Evolutionary conservation across 345 rosid genomes (phyloP).

Genomic region (Aegle marmelos): DNA sequence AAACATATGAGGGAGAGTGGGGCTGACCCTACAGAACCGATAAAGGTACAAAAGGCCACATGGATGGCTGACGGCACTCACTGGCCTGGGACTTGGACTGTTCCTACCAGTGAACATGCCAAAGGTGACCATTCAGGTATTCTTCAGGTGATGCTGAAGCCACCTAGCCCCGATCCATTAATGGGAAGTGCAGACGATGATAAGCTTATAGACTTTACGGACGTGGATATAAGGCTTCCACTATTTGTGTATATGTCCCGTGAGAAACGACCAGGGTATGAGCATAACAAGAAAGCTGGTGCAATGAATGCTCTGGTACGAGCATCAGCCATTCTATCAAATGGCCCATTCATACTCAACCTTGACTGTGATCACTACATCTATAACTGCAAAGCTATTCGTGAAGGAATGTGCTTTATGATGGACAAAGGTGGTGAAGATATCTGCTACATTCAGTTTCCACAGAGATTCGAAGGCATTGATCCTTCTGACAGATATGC

Average conservation of each 20-base stretch:
- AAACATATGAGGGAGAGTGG: constrained; percentile 81
- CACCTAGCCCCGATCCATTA: constrained; percentile 74
- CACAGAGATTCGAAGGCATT: constrained; percentile 95
- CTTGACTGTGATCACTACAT: constrained; percentile 97
- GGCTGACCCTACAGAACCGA: constrained; percentile 63
- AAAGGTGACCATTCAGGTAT: constrained; percentile 97
- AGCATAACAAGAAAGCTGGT: constrained; percentile 97
- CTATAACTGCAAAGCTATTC: constrained; percentile 76
- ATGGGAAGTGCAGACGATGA: constrained; percentile 65
- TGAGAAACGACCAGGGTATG: constrained; percentile 91
- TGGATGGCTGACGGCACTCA: constrained; percentile 99
- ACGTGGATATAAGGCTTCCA: constrained; percentile 78
- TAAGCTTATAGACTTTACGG: constrained; percentile 70
- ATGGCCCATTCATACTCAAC: constrained; percentile 94
- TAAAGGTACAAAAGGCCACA: constrained; percentile 73
- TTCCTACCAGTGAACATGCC: constrained; percentile 57
- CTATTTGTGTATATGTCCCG: constrained; percentile 88
- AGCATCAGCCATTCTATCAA: constrained; percentile 81
- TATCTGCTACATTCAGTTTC: constrained; percentile 92
- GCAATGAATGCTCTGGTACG: constrained; percentile 94
- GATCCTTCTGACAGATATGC: constrained; percentile 97
- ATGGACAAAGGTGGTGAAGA: constrained; percentile 92
- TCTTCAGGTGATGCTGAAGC: constrained; percentile 91
- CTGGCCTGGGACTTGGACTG: constrained; percentile 90
- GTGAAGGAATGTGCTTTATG: constrained; percentile 99